phyloP scores from a whole-genome alignment of 371 early-diverging fungal species.

The Rhizopus stolonifer region DNA sequence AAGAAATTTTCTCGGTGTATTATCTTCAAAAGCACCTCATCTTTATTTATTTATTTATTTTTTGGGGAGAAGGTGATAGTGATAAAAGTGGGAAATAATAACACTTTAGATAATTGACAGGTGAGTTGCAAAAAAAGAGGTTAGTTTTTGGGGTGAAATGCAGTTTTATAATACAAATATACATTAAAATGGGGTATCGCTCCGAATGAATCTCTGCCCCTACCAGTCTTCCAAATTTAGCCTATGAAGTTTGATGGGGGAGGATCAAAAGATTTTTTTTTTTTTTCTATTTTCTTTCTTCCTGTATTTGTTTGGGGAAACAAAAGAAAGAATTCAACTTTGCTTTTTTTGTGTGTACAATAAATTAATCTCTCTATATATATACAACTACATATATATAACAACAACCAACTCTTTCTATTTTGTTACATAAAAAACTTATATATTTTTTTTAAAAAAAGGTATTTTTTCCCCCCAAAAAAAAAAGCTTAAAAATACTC shows the following conservation, averaged over 20 bases:
- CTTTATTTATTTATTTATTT: constrained; percentile 1
- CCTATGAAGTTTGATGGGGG: constrained; percentile 26
- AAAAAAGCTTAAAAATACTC: too few relatives aligned
- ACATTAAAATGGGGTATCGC: constrained; percentile 20
- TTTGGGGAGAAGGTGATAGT: constrained; percentile 16
- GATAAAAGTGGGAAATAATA: not conserved
- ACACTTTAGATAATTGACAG: constrained; percentile 14
- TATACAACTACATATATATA: constrained; percentile 20
- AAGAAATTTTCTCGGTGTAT: too few relatives aligned
- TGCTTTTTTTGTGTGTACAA: constrained; percentile 7
- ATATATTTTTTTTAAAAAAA: too few relatives aligned
- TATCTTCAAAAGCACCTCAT: too few relatives aligned
- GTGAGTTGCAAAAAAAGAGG: constrained; percentile 2
- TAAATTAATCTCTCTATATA: constrained; percentile 1
- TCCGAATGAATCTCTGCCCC: constrained; percentile 31
- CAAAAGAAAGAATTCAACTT: not conserved
- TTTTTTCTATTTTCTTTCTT: constrained; percentile 13
- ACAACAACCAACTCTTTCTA: too few relatives aligned
- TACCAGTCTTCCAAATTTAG: constrained; percentile 28
- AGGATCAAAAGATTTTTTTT: constrained; percentile 6
- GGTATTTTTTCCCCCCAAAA: too few relatives aligned
- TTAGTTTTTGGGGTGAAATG: constrained; percentile 24
- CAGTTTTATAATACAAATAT: constrained; percentile 23
- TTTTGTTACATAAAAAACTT: constrained; percentile 6
- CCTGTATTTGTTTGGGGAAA: not conserved